Evolutionary conservation across 2,329 filamentous ascomycete genomes (phyloP).

Genomic region (Xylaria polymorpha): DNA sequence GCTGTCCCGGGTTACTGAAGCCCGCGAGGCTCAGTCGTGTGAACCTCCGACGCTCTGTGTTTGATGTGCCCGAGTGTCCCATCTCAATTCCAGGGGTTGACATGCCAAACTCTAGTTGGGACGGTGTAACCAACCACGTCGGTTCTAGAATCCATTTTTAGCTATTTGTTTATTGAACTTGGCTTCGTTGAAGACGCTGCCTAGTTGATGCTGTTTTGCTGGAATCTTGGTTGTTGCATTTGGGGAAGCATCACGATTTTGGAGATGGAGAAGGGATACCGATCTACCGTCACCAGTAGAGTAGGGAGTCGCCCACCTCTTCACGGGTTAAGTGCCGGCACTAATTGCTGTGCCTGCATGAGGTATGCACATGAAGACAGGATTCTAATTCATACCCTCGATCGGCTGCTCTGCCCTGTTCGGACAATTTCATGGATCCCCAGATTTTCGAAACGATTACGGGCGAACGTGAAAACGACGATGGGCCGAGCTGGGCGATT

Average conservation of each 20-base stretch:
- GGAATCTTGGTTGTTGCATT: not conserved
- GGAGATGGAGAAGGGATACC: not conserved
- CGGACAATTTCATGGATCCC: conserved; percentile 28
- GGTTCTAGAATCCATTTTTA: conserved; percentile 1
- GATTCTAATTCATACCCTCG: not conserved
- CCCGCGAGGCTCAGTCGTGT: conserved; percentile 37
- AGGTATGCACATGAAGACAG: not conserved
- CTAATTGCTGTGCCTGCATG: not conserved
- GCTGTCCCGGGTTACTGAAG: conserved; percentile 6
- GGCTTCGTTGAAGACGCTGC: not conserved
- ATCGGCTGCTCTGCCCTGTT: conserved; percentile 8
- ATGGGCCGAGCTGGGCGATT: conserved; percentile 7
- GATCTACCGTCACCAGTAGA: not conserved
- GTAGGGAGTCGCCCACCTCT: not conserved
- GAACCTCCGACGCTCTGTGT: conserved; percentile 32
- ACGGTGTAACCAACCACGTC: conserved; percentile 23
- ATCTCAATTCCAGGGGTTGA: conserved; percentile 26
- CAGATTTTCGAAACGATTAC: conserved; percentile 39
- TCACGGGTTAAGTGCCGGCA: conserved; percentile 2
- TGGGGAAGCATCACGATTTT: not conserved
- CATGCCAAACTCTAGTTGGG: conserved; percentile 19
- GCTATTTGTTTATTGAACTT: not conserved
- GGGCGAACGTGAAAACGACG: conserved; percentile 12
- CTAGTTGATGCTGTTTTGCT: not conserved
- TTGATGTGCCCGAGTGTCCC: conserved; percentile 31